Conservation (phyloP, 176 grass and related monocot species). For the Triticum timopheevii region DNA sequence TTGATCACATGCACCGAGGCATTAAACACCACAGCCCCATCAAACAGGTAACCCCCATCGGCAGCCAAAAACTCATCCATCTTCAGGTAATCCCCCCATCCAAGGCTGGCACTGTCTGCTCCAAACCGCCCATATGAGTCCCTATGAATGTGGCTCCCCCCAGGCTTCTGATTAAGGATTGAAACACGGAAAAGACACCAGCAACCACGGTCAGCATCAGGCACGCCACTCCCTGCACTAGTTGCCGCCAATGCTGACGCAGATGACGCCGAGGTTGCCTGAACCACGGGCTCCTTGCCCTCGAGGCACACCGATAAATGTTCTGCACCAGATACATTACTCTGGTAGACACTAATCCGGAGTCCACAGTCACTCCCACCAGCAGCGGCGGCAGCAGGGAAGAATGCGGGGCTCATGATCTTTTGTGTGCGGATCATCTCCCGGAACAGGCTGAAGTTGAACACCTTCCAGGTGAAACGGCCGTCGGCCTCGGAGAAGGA, state of each 20-base stretch:
- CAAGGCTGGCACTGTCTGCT: slow-evolving; percentile 76
- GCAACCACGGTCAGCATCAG: slow-evolving; percentile 72
- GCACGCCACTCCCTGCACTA: slow-evolving; percentile 27
- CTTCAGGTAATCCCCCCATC: slow-evolving; percentile 90
- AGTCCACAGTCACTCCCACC: slow-evolving; percentile 58
- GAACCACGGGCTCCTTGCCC: slow-evolving; percentile 68
- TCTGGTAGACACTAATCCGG: slow-evolving; percentile 91
- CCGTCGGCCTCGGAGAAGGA: slow-evolving; percentile 57
- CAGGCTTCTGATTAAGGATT: slow-evolving; percentile 64
- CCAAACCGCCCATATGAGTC: slow-evolving; percentile 89
- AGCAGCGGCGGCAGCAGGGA: slow-evolving; percentile 43
- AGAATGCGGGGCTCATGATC: slow-evolving; percentile 85
- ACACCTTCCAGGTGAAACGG: slow-evolving; percentile 91
- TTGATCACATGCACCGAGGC: slow-evolving; percentile 90
- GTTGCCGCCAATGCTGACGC: slow-evolving; percentile 16
- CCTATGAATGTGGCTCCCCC: slow-evolving; percentile 67
- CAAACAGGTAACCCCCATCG: slow-evolving; percentile 63
- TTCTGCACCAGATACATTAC: slow-evolving; percentile 60
- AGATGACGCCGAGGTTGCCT: slow-evolving; percentile 24
- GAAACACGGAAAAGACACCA: slow-evolving; percentile 96
- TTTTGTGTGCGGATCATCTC: slow-evolving; percentile 92
- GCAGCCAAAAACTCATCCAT: slow-evolving; percentile 80
- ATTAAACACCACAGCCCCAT: slow-evolving; percentile 73
- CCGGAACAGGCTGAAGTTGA: slow-evolving; percentile 75
- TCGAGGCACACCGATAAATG: slow-evolving; percentile 90